Base-by-base conservation (phyloP, 805 yeast species). In the Ogataea saltuana region DNA sequence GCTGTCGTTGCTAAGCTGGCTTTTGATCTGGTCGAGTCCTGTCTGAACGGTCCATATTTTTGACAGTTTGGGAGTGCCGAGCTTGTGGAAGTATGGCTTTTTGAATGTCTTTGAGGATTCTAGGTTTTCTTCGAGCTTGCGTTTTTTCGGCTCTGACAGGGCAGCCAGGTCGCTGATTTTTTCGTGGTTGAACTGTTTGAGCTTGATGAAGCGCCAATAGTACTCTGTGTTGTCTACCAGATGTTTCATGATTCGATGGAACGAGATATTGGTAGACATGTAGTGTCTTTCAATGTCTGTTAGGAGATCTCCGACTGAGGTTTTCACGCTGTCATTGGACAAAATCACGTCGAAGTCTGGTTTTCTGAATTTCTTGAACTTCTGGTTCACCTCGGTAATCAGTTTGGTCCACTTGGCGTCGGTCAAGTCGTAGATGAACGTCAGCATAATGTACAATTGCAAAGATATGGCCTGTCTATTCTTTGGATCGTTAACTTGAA, bases 61-160 rank as follows among this genome's bases (percentile, higher is more conserved):
- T 5, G 65, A 48, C 27, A 64, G 38, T 29, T 49, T 54, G 0
- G 67, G 57, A 1, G 63, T 59, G 4, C 68, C 69, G 51, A 60
- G 22, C 31, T 42, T 45, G 33, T 56, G 50, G 21, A 50, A 51
- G 38, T 59, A 59, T 1, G 52, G 51, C 38, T 48, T 51, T 39
- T 55, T 60, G 16, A 33, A 17, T 6, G 23, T 45, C 4, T 28
- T 25, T 9, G 35, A 34, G 1, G 19, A 11, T 4, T 46, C 47
- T 7, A 60, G n/a, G 33, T 51, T 47, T 12, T 56, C 58, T 6
- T 58, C 56, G 3, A 48, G 35, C 35, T 56, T 56, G 32, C 63
- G 50, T 40, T 60, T 61, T 21, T 46, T 54, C 1, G 46, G 33
- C 4, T 43, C 42, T 2, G 57, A 48, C 16, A 50, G 21, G 3